These are phyloP conservation scores for Penicillium digitatum DNA, from an alignment of 2,329 filamentous ascomycete species.

Conservation along the genomic window DNA sequence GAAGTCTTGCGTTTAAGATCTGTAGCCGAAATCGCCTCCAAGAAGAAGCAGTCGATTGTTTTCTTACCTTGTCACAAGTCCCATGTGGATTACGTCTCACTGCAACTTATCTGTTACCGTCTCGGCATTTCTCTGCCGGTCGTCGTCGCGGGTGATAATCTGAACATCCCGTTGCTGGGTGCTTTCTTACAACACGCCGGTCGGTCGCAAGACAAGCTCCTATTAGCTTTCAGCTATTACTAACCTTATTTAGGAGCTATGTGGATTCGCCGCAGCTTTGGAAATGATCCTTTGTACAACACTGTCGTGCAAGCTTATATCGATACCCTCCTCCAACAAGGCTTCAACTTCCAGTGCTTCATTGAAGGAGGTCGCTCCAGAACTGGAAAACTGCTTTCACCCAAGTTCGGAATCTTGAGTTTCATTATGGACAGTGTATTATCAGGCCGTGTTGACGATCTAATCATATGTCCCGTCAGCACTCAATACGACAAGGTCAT, in stretches of 20 bases:
- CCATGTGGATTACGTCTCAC: conserved; percentile 91
- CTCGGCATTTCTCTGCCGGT: conserved; percentile 83
- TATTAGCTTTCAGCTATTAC: background rate
- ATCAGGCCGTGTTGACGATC: conserved; percentile 81
- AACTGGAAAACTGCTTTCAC: conserved; percentile 87
- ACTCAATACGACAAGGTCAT: conserved; percentile 99
- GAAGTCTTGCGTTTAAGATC: conserved; percentile 79
- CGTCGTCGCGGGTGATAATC: conserved; percentile 90
- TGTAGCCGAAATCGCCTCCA: conserved; percentile 76
- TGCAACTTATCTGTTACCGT: conserved; percentile 93
- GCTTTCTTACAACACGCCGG: conserved; percentile 89
- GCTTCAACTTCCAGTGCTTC: conserved; percentile 95
- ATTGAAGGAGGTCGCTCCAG: conserved; percentile 91
- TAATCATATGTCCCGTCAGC: conserved; percentile 90
- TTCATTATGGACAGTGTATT: conserved; percentile 89
- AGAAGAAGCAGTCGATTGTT: conserved; percentile 90
- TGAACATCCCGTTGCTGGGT: conserved; percentile 89
- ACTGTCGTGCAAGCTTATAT: conserved; percentile 96
- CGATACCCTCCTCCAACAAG: conserved; percentile 82
- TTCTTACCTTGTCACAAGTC: conserved; percentile 93
- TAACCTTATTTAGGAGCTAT: conserved; percentile 61
- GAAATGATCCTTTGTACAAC: conserved; percentile 82
- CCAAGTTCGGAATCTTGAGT: conserved; percentile 91
- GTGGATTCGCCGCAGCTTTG: conserved; percentile 92
- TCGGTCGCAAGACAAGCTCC: conserved; percentile 24